Conservation (phyloP, 805 yeast species). For the Saccharomyces jurei region DNA sequence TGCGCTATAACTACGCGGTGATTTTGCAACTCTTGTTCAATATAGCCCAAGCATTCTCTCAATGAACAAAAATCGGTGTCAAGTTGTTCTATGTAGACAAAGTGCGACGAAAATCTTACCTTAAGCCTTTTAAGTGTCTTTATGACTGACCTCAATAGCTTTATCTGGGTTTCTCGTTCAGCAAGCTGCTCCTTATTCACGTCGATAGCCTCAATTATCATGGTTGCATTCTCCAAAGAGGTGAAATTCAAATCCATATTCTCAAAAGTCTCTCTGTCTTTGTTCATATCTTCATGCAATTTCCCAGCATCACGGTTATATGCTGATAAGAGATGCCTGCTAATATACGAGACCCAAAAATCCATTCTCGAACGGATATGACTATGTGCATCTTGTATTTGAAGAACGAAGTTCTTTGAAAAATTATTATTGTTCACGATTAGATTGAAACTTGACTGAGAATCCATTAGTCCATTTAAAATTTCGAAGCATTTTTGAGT, state of each 20-base stretch:
- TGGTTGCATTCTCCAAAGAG: conserved; percentile 34
- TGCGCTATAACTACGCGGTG: conserved; percentile 37
- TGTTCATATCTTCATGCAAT: conserved; percentile 28
- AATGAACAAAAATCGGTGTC: conserved; percentile 41
- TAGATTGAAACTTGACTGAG: not conserved
- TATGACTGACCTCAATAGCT: conserved; percentile 16
- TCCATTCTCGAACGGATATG: conserved; percentile 49
- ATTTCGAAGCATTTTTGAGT: conserved; percentile 3
- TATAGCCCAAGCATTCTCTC: not conserved
- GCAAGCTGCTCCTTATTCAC: conserved; percentile 11
- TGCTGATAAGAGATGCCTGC: conserved; percentile 33
- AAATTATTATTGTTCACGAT: not conserved
- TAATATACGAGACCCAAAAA: conserved; percentile 46
- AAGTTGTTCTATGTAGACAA: conserved; percentile 59
- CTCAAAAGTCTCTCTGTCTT: conserved; percentile 34
- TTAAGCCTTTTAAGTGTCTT: conserved; percentile 29
- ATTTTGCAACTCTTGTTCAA: conserved; percentile 33
- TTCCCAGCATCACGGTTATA: conserved; percentile 28
- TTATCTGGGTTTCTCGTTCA: conserved; percentile 18
- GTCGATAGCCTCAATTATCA: conserved; percentile 35
- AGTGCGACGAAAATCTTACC: conserved; percentile 41
- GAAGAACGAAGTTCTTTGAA: conserved; percentile 23
- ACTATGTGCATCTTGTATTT: conserved; percentile 46
- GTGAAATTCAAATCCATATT: conserved; percentile 27
- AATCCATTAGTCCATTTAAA: conserved; percentile 1